Conservation (phyloP, 2,329 filamentous ascomycete species). For the Penicillium glabrum region DNA sequence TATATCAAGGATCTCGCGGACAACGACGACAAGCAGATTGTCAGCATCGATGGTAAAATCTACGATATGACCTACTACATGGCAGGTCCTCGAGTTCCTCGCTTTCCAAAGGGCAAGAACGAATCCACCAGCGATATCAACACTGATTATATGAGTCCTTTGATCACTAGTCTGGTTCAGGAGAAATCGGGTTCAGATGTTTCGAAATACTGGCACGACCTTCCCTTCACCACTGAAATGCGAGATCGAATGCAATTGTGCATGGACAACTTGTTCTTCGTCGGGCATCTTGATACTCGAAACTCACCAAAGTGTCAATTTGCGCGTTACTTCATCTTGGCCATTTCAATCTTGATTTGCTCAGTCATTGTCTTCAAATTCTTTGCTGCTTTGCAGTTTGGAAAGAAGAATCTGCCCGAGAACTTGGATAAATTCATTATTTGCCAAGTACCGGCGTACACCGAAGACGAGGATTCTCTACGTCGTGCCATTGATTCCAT, state of each 20-base stretch:
- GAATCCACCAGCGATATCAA: conserved; percentile 50
- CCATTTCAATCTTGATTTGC: conserved; percentile 76
- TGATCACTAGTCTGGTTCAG: conserved; percentile 75
- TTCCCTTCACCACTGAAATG: conserved; percentile 58
- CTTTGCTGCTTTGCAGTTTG: conserved; percentile 91
- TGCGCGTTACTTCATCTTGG: conserved; percentile 83
- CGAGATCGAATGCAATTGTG: conserved; percentile 75
- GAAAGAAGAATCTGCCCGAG: conserved; percentile 85
- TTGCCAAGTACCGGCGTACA: conserved; percentile 95
- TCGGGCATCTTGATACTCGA: conserved; percentile 87
- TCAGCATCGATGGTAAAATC: conserved; percentile 73
- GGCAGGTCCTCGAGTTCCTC: conserved; percentile 67
- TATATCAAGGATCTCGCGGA: conserved; percentile 71
- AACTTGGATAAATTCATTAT: conserved; percentile 98
- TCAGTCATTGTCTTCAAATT: conserved; percentile 93
- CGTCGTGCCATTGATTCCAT: conserved; percentile 96
- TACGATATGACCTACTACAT: conserved; percentile 90
- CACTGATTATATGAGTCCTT: conserved; percentile 76
- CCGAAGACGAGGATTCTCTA: conserved; percentile 95
- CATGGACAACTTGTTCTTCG: conserved; percentile 91
- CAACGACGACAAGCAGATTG: conserved; percentile 65
- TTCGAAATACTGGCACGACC: conserved; percentile 75
- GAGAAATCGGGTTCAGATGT: conserved; percentile 75
- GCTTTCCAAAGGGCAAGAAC: conserved; percentile 55
- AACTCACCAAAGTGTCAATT: conserved; percentile 84